Percentiles rank a stretch among this genome's conserved stretches.
These are phyloP conservation scores for Umbilicus rupestris DNA, from an alignment of 164 flowering plant species.

Conservation along the genomic window DNA sequence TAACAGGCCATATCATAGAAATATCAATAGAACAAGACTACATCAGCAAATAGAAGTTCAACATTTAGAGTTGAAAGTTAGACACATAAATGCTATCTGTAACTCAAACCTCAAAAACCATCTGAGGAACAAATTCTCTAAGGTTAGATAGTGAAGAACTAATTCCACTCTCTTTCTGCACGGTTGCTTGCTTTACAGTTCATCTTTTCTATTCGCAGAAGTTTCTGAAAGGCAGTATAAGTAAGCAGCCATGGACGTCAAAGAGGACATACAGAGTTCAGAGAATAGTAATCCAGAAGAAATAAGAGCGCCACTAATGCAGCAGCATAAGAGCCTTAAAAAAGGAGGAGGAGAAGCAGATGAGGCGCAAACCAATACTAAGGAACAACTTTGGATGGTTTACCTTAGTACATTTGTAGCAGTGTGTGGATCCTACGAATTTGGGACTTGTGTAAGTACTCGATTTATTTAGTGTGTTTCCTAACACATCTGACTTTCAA, in stretches of 20 bases:
- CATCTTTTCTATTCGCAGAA: background rate
- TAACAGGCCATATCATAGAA: background rate
- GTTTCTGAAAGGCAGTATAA: background rate
- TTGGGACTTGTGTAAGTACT: conserved; percentile 10
- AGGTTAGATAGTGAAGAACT: background rate
- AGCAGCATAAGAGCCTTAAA: conserved; percentile 11
- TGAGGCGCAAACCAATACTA: conserved; percentile 8
- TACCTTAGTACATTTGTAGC: conserved; percentile 9
- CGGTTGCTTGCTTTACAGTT: background rate
- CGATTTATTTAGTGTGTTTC: background rate
- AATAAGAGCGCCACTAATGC: conserved; percentile 34
- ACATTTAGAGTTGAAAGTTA: background rate
- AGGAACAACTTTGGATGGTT: conserved; percentile 9
- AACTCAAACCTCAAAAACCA: background rate
- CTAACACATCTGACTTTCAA: background rate
- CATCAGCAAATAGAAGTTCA: background rate
- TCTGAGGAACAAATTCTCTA: background rate
- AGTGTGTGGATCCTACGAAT: conserved; percentile 10
- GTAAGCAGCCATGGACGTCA: conserved; percentile 33
- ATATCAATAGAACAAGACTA: background rate
- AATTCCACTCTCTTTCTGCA: background rate
- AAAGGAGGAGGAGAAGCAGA: conserved; percentile 11
- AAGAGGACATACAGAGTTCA: conserved; percentile 30
- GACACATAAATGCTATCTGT: background rate
- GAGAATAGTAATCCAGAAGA: conserved; percentile 11